These are phyloP conservation scores for Saccharomycopsis vini DNA, from an alignment of 805 yeast species.

Conservation along the genomic window DNA sequence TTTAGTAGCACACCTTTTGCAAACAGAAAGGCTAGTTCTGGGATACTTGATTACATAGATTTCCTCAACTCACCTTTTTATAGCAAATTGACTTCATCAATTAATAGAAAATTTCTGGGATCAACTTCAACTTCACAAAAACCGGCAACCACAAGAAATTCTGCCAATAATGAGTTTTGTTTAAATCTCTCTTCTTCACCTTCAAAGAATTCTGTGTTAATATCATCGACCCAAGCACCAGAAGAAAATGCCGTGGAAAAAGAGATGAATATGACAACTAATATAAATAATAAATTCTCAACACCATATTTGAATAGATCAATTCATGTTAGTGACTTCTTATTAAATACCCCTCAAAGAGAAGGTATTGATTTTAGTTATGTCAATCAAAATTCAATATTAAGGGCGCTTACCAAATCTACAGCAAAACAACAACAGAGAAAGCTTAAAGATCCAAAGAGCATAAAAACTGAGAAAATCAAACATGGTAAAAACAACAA, in stretches of 20 bases:
- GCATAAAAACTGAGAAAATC: background rate
- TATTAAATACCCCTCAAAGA: slow-evolving; percentile 13
- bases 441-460: no score
- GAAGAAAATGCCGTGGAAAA: no score
- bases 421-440: background rate
- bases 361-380: slow-evolving; percentile 1
- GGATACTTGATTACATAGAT: slow-evolving; percentile 1
- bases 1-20: slow-evolving; percentile 11
- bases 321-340: slow-evolving; percentile 8
- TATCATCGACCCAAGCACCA: background rate
- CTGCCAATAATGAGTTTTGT: background rate
- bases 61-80: slow-evolving; percentile 11
- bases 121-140: slow-evolving; percentile 3
- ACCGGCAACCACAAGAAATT: background rate
- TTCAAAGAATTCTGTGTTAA: background rate
- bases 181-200: slow-evolving; percentile 3
- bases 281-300: background rate
- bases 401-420: background rate
- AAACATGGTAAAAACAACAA: background rate
- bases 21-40: slow-evolving; percentile 3
- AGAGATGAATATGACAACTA: no score
- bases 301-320: slow-evolving; percentile 2
- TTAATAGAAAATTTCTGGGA: background rate
- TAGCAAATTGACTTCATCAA: slow-evolving; percentile 10
- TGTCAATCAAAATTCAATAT: slow-evolving; percentile 1